Evolutionary conservation across 2,329 filamentous ascomycete species (phyloP).

Genomic region (Pseudogymnoascus sp.): DNA sequence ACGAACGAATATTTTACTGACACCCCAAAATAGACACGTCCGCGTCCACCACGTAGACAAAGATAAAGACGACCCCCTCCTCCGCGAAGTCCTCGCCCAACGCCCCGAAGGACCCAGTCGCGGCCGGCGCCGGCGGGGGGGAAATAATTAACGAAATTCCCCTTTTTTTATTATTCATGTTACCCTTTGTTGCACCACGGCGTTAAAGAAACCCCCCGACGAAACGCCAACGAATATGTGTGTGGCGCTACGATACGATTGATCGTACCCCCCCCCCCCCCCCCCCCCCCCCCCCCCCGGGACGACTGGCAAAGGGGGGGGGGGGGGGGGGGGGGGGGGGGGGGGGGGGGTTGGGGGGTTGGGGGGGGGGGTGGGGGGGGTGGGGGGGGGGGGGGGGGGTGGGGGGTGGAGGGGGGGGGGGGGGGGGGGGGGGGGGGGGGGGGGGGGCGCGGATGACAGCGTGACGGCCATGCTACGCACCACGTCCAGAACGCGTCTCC

Average conservation of each 20-base stretch:
- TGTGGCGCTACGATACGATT: background rate
- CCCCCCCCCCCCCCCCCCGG: too few species aligned
- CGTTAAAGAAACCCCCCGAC: background rate
- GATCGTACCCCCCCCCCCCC: background rate
- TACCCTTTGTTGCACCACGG: background rate
- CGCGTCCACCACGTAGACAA: constrained; percentile 86
- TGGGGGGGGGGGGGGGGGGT: too few species aligned
- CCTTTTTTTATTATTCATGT: background rate
- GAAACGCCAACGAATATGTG: background rate
- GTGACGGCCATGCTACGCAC: too few species aligned
- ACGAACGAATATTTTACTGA: background rate
- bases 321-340: background rate
- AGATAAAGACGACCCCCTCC: constrained; percentile 71
- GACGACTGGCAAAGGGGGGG: background rate
- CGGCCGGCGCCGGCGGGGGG: constrained; percentile 63
- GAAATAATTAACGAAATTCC: constrained; percentile 19
- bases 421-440: too few species aligned
- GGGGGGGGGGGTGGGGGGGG: too few species aligned
- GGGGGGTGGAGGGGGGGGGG: too few species aligned
- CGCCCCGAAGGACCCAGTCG: constrained; percentile 75
- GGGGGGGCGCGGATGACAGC: too few species aligned
- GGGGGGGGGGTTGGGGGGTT: too few species aligned
- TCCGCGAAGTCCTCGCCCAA: constrained; percentile 79
- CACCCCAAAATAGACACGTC: constrained; percentile 58
- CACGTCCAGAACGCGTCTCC: too few species aligned